Evolutionary conservation across 2,329 filamentous ascomycete species (phyloP), one percentile per base, ranked within the genome.

Genomic region (Paradendryphiella salina): DNA sequence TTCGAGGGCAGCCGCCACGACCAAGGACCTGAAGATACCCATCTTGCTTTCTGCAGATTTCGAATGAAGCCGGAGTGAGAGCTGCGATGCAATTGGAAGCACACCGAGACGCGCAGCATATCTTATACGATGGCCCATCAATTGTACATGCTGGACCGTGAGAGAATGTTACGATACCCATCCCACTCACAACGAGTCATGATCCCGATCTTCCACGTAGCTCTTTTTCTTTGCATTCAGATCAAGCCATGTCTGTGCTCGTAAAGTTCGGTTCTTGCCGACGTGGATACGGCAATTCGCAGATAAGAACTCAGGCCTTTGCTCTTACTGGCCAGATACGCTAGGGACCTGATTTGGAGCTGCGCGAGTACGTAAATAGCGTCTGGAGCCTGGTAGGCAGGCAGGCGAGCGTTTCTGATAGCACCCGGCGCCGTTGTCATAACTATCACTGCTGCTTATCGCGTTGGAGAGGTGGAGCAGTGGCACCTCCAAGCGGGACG

Each of bases 1-100:
- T 3, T 43, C 37, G 13, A 60, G 17, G 6, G 57, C 31, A 3
- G 53, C 37, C 17, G 46, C 48, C 10, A 56, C 13, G 20, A 50
- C 44, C 7, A 59, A 10, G 3, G 32, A 43, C 13, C 36, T 21
- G 2, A 40, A 31, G 26, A 57, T 38, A 5, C 47, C 40, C 63
- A 66, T 66, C 11, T 38, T 40, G 13, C 9, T n/a, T 18, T 18
- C 17, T 3, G 21, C 11, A 5, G 6, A 1, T 10, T 17, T 10
- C 0, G n/a, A 31, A 14, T 21, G 18, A 31, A 5, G 14, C 4
- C 29, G 14, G 23, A 41, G 4, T 5, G 9, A n/a, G 21, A 14
- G n/a, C 13, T 28, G 28, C 11, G 34, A 34, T 28, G 28, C 20
- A 21, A 9, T 23, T 23, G 9, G 8, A 28, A 18, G 2, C 11